A percentile compares a stretch with the other conserved stretches of the same genome.
Conservation (phyloP, 2,329 filamentous ascomycete species). For the Diaporthe aspalathi region DNA sequence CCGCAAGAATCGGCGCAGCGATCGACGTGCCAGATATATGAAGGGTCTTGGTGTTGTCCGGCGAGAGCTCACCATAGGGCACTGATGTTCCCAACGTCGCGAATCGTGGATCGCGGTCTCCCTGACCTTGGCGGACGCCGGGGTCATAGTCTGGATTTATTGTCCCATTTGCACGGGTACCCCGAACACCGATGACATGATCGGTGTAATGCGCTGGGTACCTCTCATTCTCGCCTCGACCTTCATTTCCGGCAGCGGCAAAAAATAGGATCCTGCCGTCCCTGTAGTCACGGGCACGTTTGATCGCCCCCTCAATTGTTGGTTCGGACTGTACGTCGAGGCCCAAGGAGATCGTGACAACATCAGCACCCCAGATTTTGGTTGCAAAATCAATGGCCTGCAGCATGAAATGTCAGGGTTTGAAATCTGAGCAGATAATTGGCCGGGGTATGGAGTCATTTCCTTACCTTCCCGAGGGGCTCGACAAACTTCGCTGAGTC, state of each 20-base stretch:
- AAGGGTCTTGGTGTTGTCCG: neutral
- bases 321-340: neutral
- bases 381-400: neutral
- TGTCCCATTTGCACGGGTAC: neutral
- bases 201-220: neutral
- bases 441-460: neutral
- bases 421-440: neutral
- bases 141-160: neutral
- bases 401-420: neutral
- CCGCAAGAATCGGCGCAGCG: neutral
- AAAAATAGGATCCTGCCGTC: neutral
- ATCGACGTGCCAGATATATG: neutral
- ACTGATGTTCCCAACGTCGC: neutral
- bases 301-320: neutral
- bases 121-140: neutral
- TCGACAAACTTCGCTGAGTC: neutral
- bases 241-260: neutral
- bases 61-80: neutral
- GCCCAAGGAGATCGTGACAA: neutral
- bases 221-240: neutral
- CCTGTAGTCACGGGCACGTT: neutral
- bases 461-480: neutral
- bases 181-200: neutral
- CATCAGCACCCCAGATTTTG: neutral
- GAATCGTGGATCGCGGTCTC: neutral